Evolutionary conservation across 2,329 filamentous ascomycete genomes (phyloP).

Genomic region (Phaeomoniella chlamydospora): DNA sequence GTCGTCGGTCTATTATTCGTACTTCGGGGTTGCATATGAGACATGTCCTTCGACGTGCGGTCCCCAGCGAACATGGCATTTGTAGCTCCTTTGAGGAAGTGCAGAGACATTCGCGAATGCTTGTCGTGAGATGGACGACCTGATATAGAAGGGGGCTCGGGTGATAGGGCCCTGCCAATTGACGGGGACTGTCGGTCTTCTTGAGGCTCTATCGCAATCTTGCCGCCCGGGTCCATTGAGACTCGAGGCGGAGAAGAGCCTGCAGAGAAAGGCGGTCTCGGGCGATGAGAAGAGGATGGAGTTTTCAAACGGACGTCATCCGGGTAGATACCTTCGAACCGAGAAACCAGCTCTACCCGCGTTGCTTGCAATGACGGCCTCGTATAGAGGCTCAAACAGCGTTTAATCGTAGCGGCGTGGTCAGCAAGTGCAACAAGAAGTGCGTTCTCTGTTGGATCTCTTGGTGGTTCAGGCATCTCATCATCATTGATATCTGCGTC

Average conservation of each 20-base stretch:
- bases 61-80: background rate
- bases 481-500: conserved; percentile 33
- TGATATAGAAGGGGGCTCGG: background rate
- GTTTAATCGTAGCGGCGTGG: conserved; percentile 75
- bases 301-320: conserved; percentile 1
- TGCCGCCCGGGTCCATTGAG: background rate
- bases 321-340: conserved; percentile 1
- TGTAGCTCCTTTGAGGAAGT: background rate
- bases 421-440: conserved; percentile 78
- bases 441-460: conserved; percentile 54
- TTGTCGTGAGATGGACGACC: background rate
- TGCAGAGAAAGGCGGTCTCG: conserved; percentile 29
- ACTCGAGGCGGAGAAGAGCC: background rate
- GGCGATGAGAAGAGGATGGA: conserved; percentile 10
- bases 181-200: conserved; percentile 42
- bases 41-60: background rate
- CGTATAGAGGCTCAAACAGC: conserved; percentile 57
- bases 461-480: conserved; percentile 31
- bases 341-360: conserved; percentile 41
- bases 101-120: background rate
- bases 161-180: conserved; percentile 33
- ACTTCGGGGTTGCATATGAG: background rate
- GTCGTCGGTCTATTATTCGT: background rate
- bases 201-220: background rate
- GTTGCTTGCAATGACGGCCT: conserved; percentile 40